Evolutionary conservation across 2,329 filamentous ascomycete species (phyloP), one percentile per base, ranked within the genome.

Genomic region (Pseudocercospora fijiensis): DNA sequence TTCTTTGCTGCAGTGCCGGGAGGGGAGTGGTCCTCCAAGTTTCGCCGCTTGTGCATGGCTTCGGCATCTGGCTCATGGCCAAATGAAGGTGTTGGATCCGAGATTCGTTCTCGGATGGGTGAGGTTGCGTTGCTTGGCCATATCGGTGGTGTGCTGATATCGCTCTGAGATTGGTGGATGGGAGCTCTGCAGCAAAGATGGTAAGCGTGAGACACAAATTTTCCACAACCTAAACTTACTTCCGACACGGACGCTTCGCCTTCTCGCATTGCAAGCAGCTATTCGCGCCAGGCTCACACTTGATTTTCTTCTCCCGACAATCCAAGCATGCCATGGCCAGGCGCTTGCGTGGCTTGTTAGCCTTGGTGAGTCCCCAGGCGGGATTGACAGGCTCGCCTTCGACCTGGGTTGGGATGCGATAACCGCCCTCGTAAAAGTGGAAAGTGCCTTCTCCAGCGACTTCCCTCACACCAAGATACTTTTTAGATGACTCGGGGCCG

Each of bases 231-330:
- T 28, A 28, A 9, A 67, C 74, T 57, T 80, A 94, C 90, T 90
- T 90, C 77, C 89, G 89, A 84, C 93, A 96, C 18, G 89, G 83
- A 55, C 91, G 85, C 61, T 92, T 91, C 74, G 94, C 94, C 79
- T 96, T 96, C 75, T 95, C 90, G 76, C 93, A 97, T 78, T 96
- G 92, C 60, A 93, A 86, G 72, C 93, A 97, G 70, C 91, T 92
- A 43, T 90, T 90, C 68, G 87, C 89, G 71, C 93, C 92, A 1
- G 92, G 93, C 69, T 96, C 92, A 74, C 93, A 97, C 77, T 96
- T 96, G 80, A 97, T 96, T 83, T 96, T 97, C 86, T 96, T 97
- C 79, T 96, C 92, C 57, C 93, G 86, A 76, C 93, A 97, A 11
- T 92, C 95, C 63, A 96, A 84, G 74, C 93, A 97, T n/a, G 92